Evolutionary conservation across 2,329 filamentous ascomycete species (phyloP).

Genomic region (Hypoxylon sp.): DNA sequence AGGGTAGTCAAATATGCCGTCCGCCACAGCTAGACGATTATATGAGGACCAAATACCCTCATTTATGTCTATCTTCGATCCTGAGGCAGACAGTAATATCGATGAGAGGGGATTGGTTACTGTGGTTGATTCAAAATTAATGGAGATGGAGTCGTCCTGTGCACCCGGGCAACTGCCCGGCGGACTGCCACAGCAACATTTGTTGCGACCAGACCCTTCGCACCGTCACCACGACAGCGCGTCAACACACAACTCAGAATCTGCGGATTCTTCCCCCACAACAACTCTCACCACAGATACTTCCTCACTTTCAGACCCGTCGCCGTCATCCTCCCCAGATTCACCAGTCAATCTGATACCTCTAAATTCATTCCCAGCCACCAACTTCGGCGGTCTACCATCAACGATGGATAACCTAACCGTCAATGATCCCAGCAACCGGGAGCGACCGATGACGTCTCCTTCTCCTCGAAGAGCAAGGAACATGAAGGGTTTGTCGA

Average conservation of each 20-base stretch:
- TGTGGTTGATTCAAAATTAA: conserved; percentile 68
- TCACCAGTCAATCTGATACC: conserved; percentile 84
- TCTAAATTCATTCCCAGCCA: conserved; percentile 76
- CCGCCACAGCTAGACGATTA: conserved; percentile 71
- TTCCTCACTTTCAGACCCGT: conserved; percentile 89
- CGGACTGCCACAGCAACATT: conserved; percentile 56
- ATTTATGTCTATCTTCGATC: conserved; percentile 82
- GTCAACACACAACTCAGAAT: conserved; percentile 84
- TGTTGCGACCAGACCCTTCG: conserved; percentile 62
- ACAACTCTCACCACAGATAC: conserved; percentile 95
- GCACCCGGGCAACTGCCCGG: conserved; percentile 53
- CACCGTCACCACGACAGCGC: conserved; percentile 83
- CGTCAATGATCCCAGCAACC: conserved; percentile 59
- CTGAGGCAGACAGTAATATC: conserved; percentile 70
- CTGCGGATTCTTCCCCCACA: conserved; percentile 93
- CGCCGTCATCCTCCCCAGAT: conserved; percentile 92
- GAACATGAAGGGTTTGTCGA: conserved; percentile 87
- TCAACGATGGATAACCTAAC: conserved; percentile 64
- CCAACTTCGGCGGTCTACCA: conserved; percentile 66
- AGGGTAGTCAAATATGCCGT: conserved; percentile 67
- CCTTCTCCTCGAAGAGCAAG: conserved; percentile 80
- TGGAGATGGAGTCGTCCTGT: conserved; percentile 61
- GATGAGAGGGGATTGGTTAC: conserved; percentile 69
- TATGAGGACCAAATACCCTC: conserved; percentile 81
- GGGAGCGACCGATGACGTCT: conserved; percentile 75